Evolutionary conservation across 1,284 basidiomycete species (phyloP).

Genomic region (Porodaedalea pini): DNA sequence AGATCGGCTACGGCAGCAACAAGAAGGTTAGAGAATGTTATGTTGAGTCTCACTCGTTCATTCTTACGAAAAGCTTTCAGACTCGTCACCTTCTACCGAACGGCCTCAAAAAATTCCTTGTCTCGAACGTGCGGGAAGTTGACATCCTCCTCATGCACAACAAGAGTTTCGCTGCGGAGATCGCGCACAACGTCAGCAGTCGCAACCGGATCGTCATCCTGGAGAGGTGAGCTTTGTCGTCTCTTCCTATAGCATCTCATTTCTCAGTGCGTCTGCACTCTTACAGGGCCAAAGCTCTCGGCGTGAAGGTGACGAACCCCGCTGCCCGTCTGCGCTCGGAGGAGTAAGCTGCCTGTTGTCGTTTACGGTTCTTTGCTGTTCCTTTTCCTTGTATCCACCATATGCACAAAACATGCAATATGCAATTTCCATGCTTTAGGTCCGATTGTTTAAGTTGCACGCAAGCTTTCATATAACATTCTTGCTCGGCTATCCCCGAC

Average conservation of each 20-base stretch:
- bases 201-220: constrained; percentile 94
- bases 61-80: constrained; percentile 31
- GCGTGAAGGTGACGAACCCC: constrained; percentile 94
- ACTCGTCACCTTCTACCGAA: constrained; percentile 93
- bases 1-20: constrained; percentile 86
- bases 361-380: constrained; percentile 9
- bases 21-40: constrained; percentile 49
- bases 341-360: constrained; percentile 53
- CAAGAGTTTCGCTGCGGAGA: constrained; percentile 93
- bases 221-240: constrained; percentile 59
- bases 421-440: constrained; percentile 9
- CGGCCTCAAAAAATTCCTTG: constrained; percentile 91
- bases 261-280: constrained; percentile 7
- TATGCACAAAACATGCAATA: constrained; percentile 17
- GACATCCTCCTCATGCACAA: constrained; percentile 98
- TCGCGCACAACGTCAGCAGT: constrained; percentile 96
- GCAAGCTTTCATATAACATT: too few relatives aligned
- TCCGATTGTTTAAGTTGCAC: too few relatives aligned
- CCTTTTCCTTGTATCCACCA: constrained; percentile 10
- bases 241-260: too few relatives aligned
- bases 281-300: constrained; percentile 80
- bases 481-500: neutral
- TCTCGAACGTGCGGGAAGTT: constrained; percentile 88
- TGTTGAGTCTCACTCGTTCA: neutral
- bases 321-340: constrained; percentile 95